Evolutionary conservation across 2,329 filamentous ascomycete species (phyloP).

Genomic region (Orbilia blumenaviensis): DNA sequence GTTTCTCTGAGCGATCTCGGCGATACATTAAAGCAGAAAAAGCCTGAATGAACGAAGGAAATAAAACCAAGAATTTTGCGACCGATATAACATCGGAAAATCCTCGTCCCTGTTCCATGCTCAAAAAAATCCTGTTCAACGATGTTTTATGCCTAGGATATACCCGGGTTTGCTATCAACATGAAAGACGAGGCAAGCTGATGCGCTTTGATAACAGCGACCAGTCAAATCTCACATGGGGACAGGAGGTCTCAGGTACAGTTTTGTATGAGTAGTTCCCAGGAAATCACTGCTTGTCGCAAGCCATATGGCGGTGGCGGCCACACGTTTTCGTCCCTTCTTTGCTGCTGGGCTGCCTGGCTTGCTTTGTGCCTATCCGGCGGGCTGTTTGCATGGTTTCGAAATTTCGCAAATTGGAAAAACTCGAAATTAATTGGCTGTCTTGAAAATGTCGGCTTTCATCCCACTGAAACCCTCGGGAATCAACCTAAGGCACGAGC

Average conservation of each 20-base stretch:
- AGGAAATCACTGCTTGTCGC: constrained; percentile 28
- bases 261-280: constrained; percentile 14
- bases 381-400: constrained; percentile 11
- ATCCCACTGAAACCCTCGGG: constrained; percentile 25
- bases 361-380: not conserved
- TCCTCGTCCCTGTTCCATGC: constrained; percentile 21
- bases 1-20: constrained; percentile 21
- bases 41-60: constrained; percentile 3
- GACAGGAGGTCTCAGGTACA: not conserved
- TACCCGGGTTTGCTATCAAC: constrained; percentile 8
- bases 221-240: constrained; percentile 4
- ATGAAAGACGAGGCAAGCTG: constrained; percentile 27
- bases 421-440: constrained; percentile 1
- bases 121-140: not conserved
- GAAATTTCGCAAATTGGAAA: constrained; percentile 10
- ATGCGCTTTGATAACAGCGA: constrained; percentile 18
- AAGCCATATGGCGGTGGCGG: constrained; percentile 44
- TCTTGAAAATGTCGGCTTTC: constrained; percentile 5
- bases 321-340: constrained; percentile 21
- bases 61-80: not conserved
- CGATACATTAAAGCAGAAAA: constrained; percentile 6
- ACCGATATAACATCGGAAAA: not conserved
- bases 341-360: constrained; percentile 5
- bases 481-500: constrained; percentile 15
- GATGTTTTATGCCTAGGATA: constrained; percentile 9